Base-by-base conservation (phyloP, 1,284 basidiomycete species). In the Cryptococcus neoformans region DNA sequence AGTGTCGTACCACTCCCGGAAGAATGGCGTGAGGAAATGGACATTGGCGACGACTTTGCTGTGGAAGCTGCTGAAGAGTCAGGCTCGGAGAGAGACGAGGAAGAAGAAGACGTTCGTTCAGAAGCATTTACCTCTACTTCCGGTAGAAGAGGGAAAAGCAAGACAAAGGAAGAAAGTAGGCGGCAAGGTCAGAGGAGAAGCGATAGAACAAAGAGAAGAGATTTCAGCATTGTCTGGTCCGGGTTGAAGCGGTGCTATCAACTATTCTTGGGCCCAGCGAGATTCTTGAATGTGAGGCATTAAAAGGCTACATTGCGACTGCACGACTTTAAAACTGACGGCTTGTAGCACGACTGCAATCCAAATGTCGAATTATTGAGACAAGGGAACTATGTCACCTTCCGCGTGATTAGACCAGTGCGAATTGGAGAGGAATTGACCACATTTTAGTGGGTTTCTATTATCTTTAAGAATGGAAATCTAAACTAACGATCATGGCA, bases 261-360 rank as follows among this genome's bases (percentile, higher is more conserved):
- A 63, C 65, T 78, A 10, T 78, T 76, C 61, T 66, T 78, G 2
- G 76, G 76, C n/a, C 75, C 76, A 0, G 76, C 75, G 0, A 63
- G 75, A 21, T 78, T 78, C 50, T 57, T 78, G 44, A 78, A 78
- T 56, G 75, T 76, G 54, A 59, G 73, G 66, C 6, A n/a, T 11
- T 16, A 5, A 17, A 28, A 17, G 44, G 8, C 14, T 12, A 38
- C 14, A 34, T n/a, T 14, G 14, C 5, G 28, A 42, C 39, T 35
- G 14, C 42, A n/a, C 17, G 45, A 28, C 28, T 28, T 28, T 28
- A 28, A 17, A 14, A 39, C 34, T 44, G 3, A 36, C 35, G 28
- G 17, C 6, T 38, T 21, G 2, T 28, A 76, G 73, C 76, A 78
- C 51, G 76, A 78, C 56, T 78, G 76, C 57, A 58, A 67, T 11